A percentile compares a stretch with the other conserved stretches of the same genome.
Conservation (phyloP, 257 asterid genomes). For the Knoxia roxburghii region DNA sequence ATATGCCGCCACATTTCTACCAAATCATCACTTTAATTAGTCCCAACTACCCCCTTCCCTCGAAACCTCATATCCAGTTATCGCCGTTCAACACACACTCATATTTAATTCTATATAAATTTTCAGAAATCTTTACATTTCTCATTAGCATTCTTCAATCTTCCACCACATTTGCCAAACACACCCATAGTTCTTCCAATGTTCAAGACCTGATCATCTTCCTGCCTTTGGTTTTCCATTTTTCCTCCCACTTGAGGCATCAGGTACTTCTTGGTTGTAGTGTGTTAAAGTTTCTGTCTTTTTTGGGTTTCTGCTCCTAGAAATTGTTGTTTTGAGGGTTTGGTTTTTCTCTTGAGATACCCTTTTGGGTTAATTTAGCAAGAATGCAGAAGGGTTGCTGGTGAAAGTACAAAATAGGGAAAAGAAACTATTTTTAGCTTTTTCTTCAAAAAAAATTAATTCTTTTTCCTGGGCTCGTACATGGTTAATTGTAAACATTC, state of each 20-base stretch:
- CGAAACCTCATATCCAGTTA: not conserved
- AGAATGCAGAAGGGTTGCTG: not conserved
- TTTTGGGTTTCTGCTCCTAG: not conserved
- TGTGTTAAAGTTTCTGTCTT: slow-evolving; percentile 1
- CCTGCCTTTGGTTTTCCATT: not conserved
- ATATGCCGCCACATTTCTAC: slow-evolving; percentile 11
- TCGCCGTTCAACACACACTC: not conserved
- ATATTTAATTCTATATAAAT: not conserved
- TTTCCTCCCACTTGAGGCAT: slow-evolving; percentile 8
- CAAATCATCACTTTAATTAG: not conserved
- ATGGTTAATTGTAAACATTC: too few relatives aligned
- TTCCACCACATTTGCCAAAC: too few relatives aligned
- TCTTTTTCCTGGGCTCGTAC: not conserved
- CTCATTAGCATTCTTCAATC: not conserved
- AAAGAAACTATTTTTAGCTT: not conserved
- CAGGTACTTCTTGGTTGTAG: not conserved
- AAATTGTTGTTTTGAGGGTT: not conserved
- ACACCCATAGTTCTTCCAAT: not conserved
- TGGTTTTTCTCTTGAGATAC: not conserved
- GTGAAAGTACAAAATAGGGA: not conserved
- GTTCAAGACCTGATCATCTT: not conserved
- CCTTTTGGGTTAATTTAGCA: not conserved
- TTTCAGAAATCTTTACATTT: not conserved
- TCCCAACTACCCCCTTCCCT: slow-evolving; percentile 8
- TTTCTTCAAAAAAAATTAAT: too few relatives aligned